Evolutionary conservation across 305 asterid species (phyloP).

Genomic region (Ruellia speciosa): DNA sequence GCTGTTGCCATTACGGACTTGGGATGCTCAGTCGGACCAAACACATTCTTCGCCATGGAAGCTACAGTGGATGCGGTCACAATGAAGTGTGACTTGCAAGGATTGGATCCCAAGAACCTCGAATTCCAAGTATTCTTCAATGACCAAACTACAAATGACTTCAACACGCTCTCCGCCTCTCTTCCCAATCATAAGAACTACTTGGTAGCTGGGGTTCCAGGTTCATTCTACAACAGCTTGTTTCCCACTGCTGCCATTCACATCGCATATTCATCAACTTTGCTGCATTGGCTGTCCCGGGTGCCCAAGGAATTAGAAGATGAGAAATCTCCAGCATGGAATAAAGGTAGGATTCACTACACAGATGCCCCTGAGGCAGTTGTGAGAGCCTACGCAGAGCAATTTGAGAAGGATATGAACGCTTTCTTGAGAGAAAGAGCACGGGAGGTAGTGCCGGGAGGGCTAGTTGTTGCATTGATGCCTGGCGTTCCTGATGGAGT

Average conservation of each 20-base stretch:
- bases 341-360: conserved; percentile 1
- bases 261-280: neutral
- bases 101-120: no score
- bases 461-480: neutral
- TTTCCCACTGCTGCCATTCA: neutral
- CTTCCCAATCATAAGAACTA: conserved; percentile 18
- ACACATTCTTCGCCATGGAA: conserved; percentile 29
- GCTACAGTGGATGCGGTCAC: conserved; percentile 17
- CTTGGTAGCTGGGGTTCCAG: conserved; percentile 26
- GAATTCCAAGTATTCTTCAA: neutral
- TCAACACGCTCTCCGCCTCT: conserved; percentile 1
- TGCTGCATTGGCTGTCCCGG: neutral
- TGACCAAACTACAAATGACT: neutral
- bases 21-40: conserved; percentile 39
- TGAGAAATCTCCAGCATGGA: conserved; percentile 24
- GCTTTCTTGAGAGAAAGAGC: neutral
- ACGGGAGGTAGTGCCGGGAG: neutral
- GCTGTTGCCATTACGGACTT: conserved; percentile 32
- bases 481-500: neutral
- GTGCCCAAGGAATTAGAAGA: conserved; percentile 16
- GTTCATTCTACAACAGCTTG: conserved; percentile 21
- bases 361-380: neutral
- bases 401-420: neutral
- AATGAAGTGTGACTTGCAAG: neutral
- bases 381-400: neutral